phyloP scores from a whole-genome alignment of 768 basidiomycete species.

The Kwoniella botswanensis region DNA sequence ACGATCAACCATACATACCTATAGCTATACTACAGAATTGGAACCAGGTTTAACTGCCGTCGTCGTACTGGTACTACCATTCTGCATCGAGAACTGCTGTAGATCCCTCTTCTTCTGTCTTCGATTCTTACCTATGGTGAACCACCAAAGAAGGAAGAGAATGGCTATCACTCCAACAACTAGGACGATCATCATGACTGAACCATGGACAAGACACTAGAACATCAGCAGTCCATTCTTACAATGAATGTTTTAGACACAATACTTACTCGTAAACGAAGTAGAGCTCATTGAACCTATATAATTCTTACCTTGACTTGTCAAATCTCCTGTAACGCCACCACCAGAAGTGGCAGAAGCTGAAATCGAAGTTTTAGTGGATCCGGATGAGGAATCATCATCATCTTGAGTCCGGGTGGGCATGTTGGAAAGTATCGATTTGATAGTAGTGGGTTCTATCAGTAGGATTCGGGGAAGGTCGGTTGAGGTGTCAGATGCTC shows the following conservation, averaged over 20 bases:
- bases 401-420: too few species aligned
- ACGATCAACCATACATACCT: too few species aligned
- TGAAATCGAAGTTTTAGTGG: not conserved
- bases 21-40: not conserved
- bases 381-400: too few species aligned
- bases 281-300: not conserved
- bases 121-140: not conserved
- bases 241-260: not conserved
- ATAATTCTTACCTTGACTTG: not conserved
- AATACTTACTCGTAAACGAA: not conserved
- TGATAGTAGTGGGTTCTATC: too few species aligned
- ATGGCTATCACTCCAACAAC: not conserved
- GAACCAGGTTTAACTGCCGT: not conserved
- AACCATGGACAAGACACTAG: not conserved
- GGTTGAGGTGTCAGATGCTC: too few species aligned
- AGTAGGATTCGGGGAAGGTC: too few species aligned
- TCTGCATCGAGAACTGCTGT: not conserved
- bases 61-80: not conserved
- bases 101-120: not conserved
- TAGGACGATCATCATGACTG: not conserved
- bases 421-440: too few species aligned
- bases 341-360: not conserved
- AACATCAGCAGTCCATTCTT: not conserved
- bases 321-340: not conserved
- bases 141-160: not conserved